phyloP scores from a whole-genome alignment of 768 basidiomycete genomes.

The Tulasnella sp. region DNA sequence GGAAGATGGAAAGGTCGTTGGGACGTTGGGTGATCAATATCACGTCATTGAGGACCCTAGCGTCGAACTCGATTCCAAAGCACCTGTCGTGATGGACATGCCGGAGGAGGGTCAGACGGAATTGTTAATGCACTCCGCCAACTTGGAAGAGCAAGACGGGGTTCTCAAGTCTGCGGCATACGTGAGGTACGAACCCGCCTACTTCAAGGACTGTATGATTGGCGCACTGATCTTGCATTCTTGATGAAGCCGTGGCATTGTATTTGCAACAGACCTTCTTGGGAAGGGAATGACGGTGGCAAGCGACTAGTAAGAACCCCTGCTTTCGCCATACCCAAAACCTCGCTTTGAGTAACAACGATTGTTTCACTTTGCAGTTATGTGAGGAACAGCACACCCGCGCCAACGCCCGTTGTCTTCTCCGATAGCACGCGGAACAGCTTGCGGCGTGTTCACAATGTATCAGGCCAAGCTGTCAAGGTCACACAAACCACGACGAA shows the following conservation, averaged over 20 bases:
- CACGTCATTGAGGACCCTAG: constrained; percentile 46
- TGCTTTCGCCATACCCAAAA: no score
- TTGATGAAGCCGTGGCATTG: constrained; percentile 47
- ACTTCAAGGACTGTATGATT: background rate
- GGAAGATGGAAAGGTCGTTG: constrained; percentile 58
- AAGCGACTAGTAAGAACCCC: constrained; percentile 32
- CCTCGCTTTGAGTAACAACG: no score
- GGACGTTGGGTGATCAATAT: constrained; percentile 50
- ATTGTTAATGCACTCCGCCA: constrained; percentile 49
- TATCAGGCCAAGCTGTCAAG: constrained; percentile 54
- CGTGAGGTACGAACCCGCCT: constrained; percentile 39
- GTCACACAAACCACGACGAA: constrained; percentile 52
- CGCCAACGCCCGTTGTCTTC: constrained; percentile 43
- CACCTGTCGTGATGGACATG: constrained; percentile 65
- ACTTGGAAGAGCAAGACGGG: constrained; percentile 60
- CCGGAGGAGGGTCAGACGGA: constrained; percentile 38
- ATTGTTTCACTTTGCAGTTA: constrained; percentile 26
- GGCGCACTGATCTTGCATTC: background rate
- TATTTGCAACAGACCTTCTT: constrained; percentile 51
- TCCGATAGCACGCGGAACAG: constrained; percentile 48
- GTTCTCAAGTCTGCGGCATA: constrained; percentile 47
- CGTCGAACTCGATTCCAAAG: constrained; percentile 40
- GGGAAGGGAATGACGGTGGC: constrained; percentile 50
- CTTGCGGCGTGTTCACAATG: constrained; percentile 48
- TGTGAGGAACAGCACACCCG: constrained; percentile 45